phyloP scores from a whole-genome alignment of 75 land plant genomes.

The Sequoiadendron giganteum region DNA sequence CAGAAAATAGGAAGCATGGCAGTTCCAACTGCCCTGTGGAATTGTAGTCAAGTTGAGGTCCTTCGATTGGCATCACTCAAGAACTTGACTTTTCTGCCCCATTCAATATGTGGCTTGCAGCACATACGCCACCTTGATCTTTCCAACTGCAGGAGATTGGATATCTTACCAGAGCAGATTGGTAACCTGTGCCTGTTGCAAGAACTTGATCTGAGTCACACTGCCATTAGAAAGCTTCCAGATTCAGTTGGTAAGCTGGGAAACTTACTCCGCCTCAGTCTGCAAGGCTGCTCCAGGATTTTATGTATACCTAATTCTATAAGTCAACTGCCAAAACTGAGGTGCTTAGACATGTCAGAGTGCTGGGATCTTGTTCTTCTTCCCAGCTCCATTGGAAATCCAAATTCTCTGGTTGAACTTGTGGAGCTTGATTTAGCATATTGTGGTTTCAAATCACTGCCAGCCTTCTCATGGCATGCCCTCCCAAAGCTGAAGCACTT shows the following conservation, averaged over 20 bases:
- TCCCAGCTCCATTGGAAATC: constrained; percentile 16
- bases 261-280: constrained; percentile 14
- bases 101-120: constrained; percentile 13
- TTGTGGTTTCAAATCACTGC: constrained; percentile 20
- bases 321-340: constrained; percentile 10
- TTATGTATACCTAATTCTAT: constrained; percentile 19
- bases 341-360: constrained; percentile 16
- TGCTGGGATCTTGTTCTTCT: constrained; percentile 28
- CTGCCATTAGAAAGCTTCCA: constrained; percentile 27
- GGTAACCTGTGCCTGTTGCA: constrained; percentile 15
- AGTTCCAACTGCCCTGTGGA: constrained; percentile 15
- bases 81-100: constrained; percentile 21
- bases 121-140: constrained; percentile 15
- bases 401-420: constrained; percentile 12
- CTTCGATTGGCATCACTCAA: constrained; percentile 17
- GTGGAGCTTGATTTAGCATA: constrained; percentile 18
- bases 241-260: constrained; percentile 16
- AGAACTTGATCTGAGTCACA: constrained; percentile 21
- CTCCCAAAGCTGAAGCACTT: constrained; percentile 22
- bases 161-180: constrained; percentile 16
- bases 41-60: constrained; percentile 19
- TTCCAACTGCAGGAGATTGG: constrained; percentile 21
- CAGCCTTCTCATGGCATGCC: constrained; percentile 17
- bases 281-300: constrained; percentile 25
- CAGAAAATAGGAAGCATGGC: constrained; percentile 11